These are phyloP conservation scores for Picochlorum sp. DNA, from an alignment of 139 green algal genomes.

Conservation along the genomic window DNA sequence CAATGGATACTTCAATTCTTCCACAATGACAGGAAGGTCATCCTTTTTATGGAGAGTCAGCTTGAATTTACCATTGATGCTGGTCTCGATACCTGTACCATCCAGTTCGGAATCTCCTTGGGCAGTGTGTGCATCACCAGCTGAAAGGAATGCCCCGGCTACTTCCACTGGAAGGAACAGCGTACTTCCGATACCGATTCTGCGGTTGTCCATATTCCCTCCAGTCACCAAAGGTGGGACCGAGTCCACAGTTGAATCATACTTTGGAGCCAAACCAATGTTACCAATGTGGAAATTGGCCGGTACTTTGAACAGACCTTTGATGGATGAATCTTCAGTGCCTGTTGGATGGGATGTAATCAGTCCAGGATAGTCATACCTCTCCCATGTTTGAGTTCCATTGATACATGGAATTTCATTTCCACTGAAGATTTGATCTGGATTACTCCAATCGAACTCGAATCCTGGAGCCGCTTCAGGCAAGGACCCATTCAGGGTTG, in stretches of 20 bases:
- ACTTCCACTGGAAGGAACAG: constrained; percentile 60
- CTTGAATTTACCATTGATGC: constrained; percentile 50
- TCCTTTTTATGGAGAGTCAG: constrained; percentile 54
- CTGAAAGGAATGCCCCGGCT: constrained; percentile 44
- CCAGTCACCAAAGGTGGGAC: constrained; percentile 36
- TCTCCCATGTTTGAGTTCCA: constrained; percentile 36
- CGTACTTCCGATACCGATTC: constrained; percentile 43
- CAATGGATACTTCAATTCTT: constrained; percentile 6
- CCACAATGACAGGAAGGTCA: constrained; percentile 23
- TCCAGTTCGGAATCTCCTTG: constrained; percentile 56
- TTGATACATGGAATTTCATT: constrained; percentile 28
- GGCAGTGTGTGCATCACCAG: constrained; percentile 53
- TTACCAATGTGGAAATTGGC: constrained; percentile 61
- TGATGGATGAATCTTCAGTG: constrained; percentile 48
- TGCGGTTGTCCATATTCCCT: constrained; percentile 59
- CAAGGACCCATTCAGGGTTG: constrained; percentile 13
- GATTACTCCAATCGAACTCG: constrained; percentile 14
- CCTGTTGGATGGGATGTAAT: constrained; percentile 50
- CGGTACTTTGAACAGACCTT: constrained; percentile 49
- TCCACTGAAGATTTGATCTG: constrained; percentile 1
- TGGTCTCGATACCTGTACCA: constrained; percentile 60
- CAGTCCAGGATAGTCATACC: constrained; percentile 48
- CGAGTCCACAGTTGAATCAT: constrained; percentile 27
- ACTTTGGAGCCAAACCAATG: constrained; percentile 44
- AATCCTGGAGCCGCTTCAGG: constrained; percentile 7